These are phyloP conservation scores for Talaromyces piceae DNA, from an alignment of 2,329 filamentous ascomycete genomes.

Conservation along the genomic window DNA sequence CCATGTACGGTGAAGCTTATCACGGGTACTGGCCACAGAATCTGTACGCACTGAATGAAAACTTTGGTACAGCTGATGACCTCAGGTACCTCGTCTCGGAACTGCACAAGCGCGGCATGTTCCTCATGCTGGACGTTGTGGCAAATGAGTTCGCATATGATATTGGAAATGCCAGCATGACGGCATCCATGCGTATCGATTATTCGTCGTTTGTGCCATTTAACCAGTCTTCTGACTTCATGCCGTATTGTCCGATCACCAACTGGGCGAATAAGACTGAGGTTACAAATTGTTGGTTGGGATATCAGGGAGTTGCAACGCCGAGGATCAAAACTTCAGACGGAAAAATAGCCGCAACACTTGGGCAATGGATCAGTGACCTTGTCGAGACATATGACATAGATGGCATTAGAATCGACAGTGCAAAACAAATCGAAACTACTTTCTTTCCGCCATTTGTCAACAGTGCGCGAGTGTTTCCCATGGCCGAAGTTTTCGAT, in stretches of 20 bases:
- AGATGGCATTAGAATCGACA: slow-evolving; percentile 43
- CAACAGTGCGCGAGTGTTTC: slow-evolving; percentile 29
- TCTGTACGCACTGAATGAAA: slow-evolving; percentile 36
- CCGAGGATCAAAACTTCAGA: slow-evolving; percentile 37
- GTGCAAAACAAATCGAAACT: slow-evolving; percentile 36
- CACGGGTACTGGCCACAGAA: slow-evolving; percentile 42
- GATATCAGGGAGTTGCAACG: slow-evolving; percentile 36
- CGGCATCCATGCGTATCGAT: slow-evolving; percentile 7
- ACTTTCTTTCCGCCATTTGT: slow-evolving; percentile 31
- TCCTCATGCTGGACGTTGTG: slow-evolving; percentile 43
- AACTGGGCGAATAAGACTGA: slow-evolving; percentile 21
- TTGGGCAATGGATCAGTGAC: slow-evolving; percentile 29
- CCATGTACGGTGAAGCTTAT: slow-evolving; percentile 33
- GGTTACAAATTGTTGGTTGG: slow-evolving; percentile 42
- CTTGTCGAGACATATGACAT: slow-evolving; percentile 32
- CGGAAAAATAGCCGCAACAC: slow-evolving; percentile 24
- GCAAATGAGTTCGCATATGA: slow-evolving; percentile 35
- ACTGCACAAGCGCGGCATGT: slow-evolving; percentile 38
- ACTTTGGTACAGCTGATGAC: slow-evolving; percentile 39
- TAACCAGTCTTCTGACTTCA: slow-evolving; percentile 21
- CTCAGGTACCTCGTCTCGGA: slow-evolving; percentile 35
- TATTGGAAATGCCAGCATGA: slow-evolving; percentile 11
- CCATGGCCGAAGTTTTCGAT: slow-evolving; percentile 38
- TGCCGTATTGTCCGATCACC: slow-evolving; percentile 22
- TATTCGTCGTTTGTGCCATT: slow-evolving; percentile 16